These are phyloP conservation scores for Yamadazyma insecticola DNA, from an alignment of 805 yeast genomes.

Conservation along the genomic window DNA sequence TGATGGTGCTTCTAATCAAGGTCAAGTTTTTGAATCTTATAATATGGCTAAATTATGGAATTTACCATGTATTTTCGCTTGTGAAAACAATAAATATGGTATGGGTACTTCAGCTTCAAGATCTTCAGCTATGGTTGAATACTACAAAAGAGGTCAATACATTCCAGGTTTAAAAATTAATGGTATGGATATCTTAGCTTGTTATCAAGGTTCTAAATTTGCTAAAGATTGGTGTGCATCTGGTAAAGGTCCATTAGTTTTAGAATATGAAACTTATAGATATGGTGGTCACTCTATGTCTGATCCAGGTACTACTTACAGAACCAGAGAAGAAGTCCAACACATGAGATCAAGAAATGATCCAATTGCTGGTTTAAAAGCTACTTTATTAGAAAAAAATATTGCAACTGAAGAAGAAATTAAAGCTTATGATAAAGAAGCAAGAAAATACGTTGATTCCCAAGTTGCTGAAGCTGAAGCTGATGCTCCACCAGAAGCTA, in stretches of 20 bases:
- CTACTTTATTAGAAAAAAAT: conserved; percentile 71
- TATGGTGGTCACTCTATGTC: conserved; percentile 99
- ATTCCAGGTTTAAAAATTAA: conserved; percentile 97
- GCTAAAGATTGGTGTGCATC: conserved; percentile 94
- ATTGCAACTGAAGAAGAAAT: conserved; percentile 94
- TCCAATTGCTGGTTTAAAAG: conserved; percentile 95
- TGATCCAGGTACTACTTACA: conserved; percentile 99
- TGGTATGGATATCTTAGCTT: conserved; percentile 97
- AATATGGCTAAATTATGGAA: conserved; percentile 99
- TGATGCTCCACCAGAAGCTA: conserved; percentile 93
- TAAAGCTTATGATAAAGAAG: conserved; percentile 91
- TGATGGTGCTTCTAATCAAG: conserved; percentile 99
- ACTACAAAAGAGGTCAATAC: conserved; percentile 98
- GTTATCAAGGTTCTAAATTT: conserved; percentile 92
- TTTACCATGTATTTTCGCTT: conserved; percentile 89
- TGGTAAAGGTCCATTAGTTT: conserved; percentile 93
- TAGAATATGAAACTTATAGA: conserved; percentile 98
- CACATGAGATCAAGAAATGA: conserved; percentile 98
- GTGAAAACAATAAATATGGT: conserved; percentile 99
- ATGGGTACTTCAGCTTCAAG: conserved; percentile 99
- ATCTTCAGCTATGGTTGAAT: conserved; percentile 94
- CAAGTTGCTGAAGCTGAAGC: conserved; percentile 92
- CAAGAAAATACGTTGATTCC: conserved; percentile 91
- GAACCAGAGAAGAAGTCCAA: conserved; percentile 99
- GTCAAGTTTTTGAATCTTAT: conserved; percentile 96